Percentiles rank a stretch among this genome's conserved stretches.
Conservation (phyloP, 208 protist genomes). For the Novymonas esmeraldas region DNA sequence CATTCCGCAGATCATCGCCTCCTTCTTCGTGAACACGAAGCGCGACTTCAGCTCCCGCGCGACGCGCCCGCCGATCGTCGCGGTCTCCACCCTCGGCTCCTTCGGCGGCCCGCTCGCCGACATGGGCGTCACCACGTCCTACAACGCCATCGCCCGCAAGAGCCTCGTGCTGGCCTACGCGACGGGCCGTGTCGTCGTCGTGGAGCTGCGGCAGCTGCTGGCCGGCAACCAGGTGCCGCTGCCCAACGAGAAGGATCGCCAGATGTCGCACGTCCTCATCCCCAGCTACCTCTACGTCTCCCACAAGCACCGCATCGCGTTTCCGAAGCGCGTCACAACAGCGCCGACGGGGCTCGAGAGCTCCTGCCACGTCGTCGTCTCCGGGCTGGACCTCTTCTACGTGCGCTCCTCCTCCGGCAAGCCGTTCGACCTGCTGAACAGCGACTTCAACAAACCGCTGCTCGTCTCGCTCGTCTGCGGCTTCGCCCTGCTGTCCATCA, state of each 20-base stretch:
- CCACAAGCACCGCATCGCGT: slow-evolving; percentile 74
- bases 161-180: slow-evolving; percentile 80
- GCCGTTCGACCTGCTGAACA: slow-evolving; percentile 92
- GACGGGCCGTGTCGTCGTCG: slow-evolving; percentile 69
- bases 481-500: slow-evolving; percentile 63
- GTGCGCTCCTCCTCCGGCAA: slow-evolving; percentile 87
- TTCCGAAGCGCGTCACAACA: slow-evolving; percentile 59
- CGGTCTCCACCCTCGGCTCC: slow-evolving; percentile 65
- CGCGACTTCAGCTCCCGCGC: slow-evolving; percentile 81
- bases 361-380: slow-evolving; percentile 84
- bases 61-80: slow-evolving; percentile 68
- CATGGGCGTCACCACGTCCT: slow-evolving; percentile 83
- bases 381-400: slow-evolving; percentile 91
- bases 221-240: slow-evolving; percentile 69
- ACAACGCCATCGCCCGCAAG: slow-evolving; percentile 79
- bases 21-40: slow-evolving; percentile 69
- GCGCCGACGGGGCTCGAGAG: slow-evolving; percentile 84
- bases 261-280: slow-evolving; percentile 73
- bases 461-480: slow-evolving; percentile 68
- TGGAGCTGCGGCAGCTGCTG: slow-evolving; percentile 72
- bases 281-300: slow-evolving; percentile 57
- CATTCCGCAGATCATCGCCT: slow-evolving; percentile 70
- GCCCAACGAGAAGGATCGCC: slow-evolving; percentile 40
- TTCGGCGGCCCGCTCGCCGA: slow-evolving; percentile 62
- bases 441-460: slow-evolving; percentile 90